A percentile compares a stretch with the other conserved stretches of the same genome.
phyloP scores from a whole-genome alignment of 345 rosid species.

The Populus deltoides region DNA sequence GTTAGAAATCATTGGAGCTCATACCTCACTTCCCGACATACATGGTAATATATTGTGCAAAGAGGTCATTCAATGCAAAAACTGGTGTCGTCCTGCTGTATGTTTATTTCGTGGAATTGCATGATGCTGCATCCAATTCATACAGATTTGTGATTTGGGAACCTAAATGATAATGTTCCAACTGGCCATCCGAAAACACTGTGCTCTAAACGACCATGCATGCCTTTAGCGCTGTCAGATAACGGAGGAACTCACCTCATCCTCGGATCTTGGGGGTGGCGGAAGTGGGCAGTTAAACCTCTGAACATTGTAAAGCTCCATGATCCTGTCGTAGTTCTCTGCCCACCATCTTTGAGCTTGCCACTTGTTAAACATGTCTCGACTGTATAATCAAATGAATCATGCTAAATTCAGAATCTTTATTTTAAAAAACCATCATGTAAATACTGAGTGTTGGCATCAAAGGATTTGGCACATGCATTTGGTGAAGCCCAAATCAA shows the following conservation, averaged over 20 bases:
- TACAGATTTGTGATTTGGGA: neutral
- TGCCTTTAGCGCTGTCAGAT: neutral
- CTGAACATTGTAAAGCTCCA: constrained; percentile 39
- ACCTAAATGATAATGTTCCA: neutral
- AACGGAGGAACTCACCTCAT: constrained; percentile 20
- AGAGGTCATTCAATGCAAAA: neutral
- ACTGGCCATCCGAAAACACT: neutral
- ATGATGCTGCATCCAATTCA: neutral
- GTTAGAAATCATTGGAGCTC: neutral
- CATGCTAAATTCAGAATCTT: constrained; percentile 21
- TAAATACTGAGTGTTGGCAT: neutral
- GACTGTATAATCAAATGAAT: constrained; percentile 45
- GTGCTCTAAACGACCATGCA: neutral
- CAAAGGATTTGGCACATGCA: constrained; percentile 9
- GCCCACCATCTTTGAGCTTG: constrained; percentile 43
- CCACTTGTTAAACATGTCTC: constrained; percentile 32
- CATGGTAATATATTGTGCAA: neutral
- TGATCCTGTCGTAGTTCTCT: constrained; percentile 32
- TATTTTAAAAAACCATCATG: neutral
- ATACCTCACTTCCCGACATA: neutral
- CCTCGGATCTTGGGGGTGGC: constrained; percentile 30
- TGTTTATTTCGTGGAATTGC: neutral
- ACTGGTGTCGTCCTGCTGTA: neutral
- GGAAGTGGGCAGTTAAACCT: constrained; percentile 33
- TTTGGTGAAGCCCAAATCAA: neutral